A percentile compares a stretch with the other conserved stretches of the same genome.
Evolutionary conservation across 768 basidiomycete species (phyloP).

Genomic region (Boletus huronensis): DNA sequence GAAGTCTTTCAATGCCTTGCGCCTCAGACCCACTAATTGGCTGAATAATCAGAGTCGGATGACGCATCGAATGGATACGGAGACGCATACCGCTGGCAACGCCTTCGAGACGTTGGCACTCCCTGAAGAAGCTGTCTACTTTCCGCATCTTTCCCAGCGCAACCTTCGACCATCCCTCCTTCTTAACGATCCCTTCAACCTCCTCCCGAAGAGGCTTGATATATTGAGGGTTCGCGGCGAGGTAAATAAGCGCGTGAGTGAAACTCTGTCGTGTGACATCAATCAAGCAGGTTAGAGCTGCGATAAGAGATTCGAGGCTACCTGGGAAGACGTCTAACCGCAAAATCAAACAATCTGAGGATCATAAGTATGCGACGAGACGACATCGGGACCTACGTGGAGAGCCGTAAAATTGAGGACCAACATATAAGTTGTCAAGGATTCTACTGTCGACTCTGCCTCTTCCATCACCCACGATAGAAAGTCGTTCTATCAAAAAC

Average conservation of each 20-base stretch:
- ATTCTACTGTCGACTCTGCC: too few species aligned
- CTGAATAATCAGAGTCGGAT: not conserved
- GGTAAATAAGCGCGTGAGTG: too few species aligned
- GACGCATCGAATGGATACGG: not conserved
- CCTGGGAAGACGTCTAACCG: not conserved
- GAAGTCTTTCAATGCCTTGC: too few species aligned
- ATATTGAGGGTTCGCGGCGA: too few species aligned
- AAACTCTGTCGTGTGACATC: too few species aligned
- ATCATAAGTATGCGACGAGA: not conserved
- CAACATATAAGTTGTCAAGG: not conserved
- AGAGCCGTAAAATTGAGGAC: not conserved
- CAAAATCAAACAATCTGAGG: not conserved
- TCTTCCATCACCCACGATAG: too few species aligned
- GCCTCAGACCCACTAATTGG: constrained; percentile 31
- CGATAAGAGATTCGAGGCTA: not conserved
- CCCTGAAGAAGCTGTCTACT: too few species aligned
- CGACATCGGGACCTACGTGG: not conserved
- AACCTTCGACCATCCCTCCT: too few species aligned
- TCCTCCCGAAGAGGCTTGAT: too few species aligned
- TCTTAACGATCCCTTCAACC: too few species aligned
- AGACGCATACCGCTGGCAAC: constrained; percentile 16
- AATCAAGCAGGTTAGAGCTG: not conserved
- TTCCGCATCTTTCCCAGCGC: too few species aligned
- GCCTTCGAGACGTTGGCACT: constrained; percentile 11
- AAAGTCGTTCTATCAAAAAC: too few species aligned